phyloP scores from a whole-genome alignment of 2,329 filamentous ascomycete genomes.

The Pseudogymnoascus sp. region DNA sequence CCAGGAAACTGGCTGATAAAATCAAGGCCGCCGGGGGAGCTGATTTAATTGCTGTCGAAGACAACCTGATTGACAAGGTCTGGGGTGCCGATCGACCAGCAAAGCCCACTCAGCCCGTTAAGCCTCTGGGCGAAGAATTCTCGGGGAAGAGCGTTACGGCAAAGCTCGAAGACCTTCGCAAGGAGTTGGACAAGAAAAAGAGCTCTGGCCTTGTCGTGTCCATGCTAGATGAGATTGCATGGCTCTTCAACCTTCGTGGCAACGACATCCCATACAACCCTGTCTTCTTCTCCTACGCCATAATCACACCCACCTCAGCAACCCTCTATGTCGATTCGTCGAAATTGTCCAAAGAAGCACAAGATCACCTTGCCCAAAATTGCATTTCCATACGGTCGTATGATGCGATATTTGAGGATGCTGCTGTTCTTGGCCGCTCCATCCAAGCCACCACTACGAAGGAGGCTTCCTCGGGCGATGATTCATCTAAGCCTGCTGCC shows the following conservation, averaged over 20 bases:
- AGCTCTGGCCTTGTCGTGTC: slow-evolving; percentile 82
- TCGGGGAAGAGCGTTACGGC: slow-evolving; percentile 74
- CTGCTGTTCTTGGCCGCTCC: slow-evolving; percentile 53
- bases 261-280: slow-evolving; percentile 97
- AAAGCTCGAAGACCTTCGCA: slow-evolving; percentile 81
- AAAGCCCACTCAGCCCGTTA: slow-evolving; percentile 68
- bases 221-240: slow-evolving; percentile 93
- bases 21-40: slow-evolving; percentile 80
- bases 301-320: slow-evolving; percentile 69
- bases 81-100: slow-evolving; percentile 71
- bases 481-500: slow-evolving; percentile 25
- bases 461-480: slow-evolving; percentile 29
- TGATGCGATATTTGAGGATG: slow-evolving; percentile 69
- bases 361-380: slow-evolving; percentile 60
- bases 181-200: slow-evolving; percentile 86
- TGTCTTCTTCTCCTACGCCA: slow-evolving; percentile 95
- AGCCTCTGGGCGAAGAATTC: slow-evolving; percentile 63
- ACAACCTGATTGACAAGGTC: slow-evolving; percentile 85
- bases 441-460: slow-evolving; percentile 14
- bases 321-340: slow-evolving; percentile 78
- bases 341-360: slow-evolving; percentile 65
- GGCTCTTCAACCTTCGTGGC: slow-evolving; percentile 96
- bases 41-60: slow-evolving; percentile 64
- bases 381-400: slow-evolving; percentile 76
- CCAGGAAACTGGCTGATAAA: slow-evolving; percentile 71